A percentile compares a stretch with the other conserved stretches of the same genome.
phyloP scores from a whole-genome alignment of 1,139 yeast species.

The Saccharomycopsis crataegensis region DNA sequence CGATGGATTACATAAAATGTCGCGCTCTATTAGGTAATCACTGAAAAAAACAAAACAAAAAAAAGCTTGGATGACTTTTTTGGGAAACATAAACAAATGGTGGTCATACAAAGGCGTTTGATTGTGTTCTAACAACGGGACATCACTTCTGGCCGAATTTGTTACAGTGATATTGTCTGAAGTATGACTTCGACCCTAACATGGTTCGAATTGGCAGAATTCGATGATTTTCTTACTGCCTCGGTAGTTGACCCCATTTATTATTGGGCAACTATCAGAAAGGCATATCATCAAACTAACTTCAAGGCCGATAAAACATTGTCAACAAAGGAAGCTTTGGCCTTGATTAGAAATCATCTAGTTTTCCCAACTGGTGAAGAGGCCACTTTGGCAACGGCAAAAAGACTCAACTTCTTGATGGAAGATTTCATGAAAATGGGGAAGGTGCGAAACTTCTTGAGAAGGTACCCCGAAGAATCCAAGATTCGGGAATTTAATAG shows the following conservation, averaged over 20 bases:
- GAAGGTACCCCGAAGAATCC: conserved; percentile 21
- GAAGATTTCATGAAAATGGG: conserved; percentile 27
- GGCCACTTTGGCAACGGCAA: conserved; percentile 10
- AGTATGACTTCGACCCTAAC: conserved; percentile 30
- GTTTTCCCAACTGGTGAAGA: conserved; percentile 17
- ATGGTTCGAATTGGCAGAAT: conserved; percentile 45
- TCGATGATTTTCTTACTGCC: conserved; percentile 36
- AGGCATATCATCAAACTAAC: conserved; percentile 28
- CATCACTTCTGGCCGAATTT: no score
- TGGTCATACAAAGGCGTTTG: no score
- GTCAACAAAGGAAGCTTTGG: conserved; percentile 22
- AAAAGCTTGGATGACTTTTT: no score
- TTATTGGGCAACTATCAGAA: conserved; percentile 32
- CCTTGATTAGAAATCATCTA: conserved; percentile 21
- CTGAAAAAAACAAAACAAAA: no score
- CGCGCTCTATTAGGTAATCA: no score
- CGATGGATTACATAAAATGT: no score
- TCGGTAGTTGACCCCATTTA: conserved; percentile 30
- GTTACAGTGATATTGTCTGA: neutral
- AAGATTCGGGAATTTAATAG: conserved; percentile 29
- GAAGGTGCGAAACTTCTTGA: conserved; percentile 27
- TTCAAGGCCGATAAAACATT: conserved; percentile 23
- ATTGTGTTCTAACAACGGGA: no score
- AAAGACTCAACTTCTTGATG: conserved; percentile 24
- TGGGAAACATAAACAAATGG: no score